These are phyloP conservation scores for Scorias spongiosa DNA, from an alignment of 2,329 filamentous ascomycete genomes.

Conservation along the genomic window DNA sequence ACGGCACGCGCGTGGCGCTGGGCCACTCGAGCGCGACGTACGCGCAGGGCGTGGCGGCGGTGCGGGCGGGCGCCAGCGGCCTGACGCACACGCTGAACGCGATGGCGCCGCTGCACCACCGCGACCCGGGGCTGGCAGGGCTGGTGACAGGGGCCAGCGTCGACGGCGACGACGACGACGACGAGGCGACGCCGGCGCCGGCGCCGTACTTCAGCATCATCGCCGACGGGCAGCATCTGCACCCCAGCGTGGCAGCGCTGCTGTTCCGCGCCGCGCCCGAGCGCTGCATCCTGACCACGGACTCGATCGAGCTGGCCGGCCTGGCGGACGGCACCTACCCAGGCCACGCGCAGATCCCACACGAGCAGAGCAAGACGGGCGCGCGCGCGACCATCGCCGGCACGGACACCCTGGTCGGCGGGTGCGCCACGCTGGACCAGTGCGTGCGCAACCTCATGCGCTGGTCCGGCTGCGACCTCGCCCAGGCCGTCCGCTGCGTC, in stretches of 20 bases:
- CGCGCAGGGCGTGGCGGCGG: constrained; percentile 28
- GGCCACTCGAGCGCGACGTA: constrained; percentile 38
- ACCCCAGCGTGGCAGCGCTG: constrained; percentile 34
- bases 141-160: constrained; percentile 15
- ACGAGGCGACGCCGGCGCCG: constrained; percentile 5
- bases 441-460: constrained; percentile 34
- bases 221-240: constrained; percentile 39
- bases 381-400: constrained; percentile 36
- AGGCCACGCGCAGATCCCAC: constrained; percentile 37
- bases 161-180: too few species aligned
- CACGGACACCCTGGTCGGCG: constrained; percentile 39
- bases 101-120: constrained; percentile 36
- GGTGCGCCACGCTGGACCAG: constrained; percentile 35
- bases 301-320: constrained; percentile 39
- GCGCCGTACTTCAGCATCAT: constrained; percentile 38
- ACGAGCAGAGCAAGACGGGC: constrained; percentile 33
- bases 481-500: constrained; percentile 33
- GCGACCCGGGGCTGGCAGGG: constrained; percentile 37
- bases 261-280: constrained; percentile 32
- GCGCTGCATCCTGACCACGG: constrained; percentile 38
- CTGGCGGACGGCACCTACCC: constrained; percentile 36
- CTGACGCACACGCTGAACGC: constrained; percentile 42
- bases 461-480: constrained; percentile 32
- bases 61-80: constrained; percentile 34
- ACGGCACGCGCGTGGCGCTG: constrained; percentile 31